These are phyloP conservation scores for Lachnellula suecica DNA, from an alignment of 2,329 filamentous ascomycete genomes.

Conservation along the genomic window DNA sequence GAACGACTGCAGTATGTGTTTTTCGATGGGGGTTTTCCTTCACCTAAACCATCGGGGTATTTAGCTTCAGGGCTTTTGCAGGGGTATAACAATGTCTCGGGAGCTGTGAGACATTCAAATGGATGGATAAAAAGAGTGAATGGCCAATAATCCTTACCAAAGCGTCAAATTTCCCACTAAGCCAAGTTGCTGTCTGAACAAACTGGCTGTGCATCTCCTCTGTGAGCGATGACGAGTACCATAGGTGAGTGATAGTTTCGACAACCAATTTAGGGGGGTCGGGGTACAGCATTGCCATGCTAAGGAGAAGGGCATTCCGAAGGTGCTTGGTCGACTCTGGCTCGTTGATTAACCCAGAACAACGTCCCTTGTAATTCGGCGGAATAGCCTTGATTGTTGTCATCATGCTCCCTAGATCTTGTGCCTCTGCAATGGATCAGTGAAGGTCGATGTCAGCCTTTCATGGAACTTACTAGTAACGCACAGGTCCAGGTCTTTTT, in stretches of 20 bases:
- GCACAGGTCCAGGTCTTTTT: neutral
- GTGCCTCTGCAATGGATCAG: neutral
- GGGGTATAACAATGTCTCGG: too few species aligned
- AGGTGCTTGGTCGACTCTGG: neutral
- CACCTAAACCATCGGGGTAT: too few species aligned
- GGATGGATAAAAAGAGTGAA: too few species aligned
- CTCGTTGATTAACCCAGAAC: neutral
- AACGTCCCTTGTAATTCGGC: neutral
- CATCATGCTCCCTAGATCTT: neutral
- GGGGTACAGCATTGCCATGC: neutral
- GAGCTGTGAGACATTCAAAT: too few species aligned
- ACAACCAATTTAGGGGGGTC: neutral
- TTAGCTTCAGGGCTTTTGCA: too few species aligned
- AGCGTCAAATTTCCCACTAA: neutral
- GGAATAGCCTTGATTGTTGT: neutral
- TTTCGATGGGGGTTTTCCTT: too few species aligned
- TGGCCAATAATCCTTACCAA: neutral
- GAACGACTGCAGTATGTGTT: too few species aligned
- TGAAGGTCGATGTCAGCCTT: neutral
- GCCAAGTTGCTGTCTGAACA: neutral
- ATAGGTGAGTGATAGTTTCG: neutral
- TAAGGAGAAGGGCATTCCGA: neutral
- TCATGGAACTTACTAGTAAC: neutral
- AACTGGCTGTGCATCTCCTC: neutral
- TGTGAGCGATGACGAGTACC: constrained; percentile 2